Conservation (phyloP, 192 early-diverging fungal species). For the Haplosporangium gracile region DNA sequence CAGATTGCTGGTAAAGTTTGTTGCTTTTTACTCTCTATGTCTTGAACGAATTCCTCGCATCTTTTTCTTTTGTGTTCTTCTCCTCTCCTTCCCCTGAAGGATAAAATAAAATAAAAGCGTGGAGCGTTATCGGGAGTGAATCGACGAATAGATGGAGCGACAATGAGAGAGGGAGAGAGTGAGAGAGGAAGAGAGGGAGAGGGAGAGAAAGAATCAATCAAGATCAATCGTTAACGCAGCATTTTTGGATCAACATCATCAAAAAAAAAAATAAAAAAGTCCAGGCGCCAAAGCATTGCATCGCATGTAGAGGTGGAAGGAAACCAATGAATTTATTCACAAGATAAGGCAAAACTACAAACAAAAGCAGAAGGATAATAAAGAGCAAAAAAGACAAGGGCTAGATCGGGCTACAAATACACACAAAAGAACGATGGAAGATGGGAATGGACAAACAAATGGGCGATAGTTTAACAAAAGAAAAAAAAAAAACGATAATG, state of each 20-base stretch:
- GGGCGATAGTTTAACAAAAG: background rate
- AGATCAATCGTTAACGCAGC: background rate
- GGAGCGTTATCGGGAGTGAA: too few relatives aligned
- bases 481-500: background rate
- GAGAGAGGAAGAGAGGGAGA: too few relatives aligned
- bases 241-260: background rate
- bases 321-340: background rate
- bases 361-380: background rate
- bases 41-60: too few relatives aligned
- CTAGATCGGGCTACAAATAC: constrained; percentile 4
- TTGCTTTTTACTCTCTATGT: too few relatives aligned
- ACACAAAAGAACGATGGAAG: background rate
- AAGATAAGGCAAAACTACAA: background rate
- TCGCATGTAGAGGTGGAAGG: background rate
- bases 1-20: too few relatives aligned
- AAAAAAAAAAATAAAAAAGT: background rate
- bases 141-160: too few relatives aligned
- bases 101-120: too few relatives aligned
- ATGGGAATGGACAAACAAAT: background rate
- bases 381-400: background rate
- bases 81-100: too few relatives aligned
- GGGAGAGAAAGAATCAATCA: background rate
- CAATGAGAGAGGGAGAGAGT: too few relatives aligned
- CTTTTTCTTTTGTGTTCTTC: too few relatives aligned
- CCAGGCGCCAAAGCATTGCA: background rate